phyloP scores from a whole-genome alignment of 495 filamentous ascomycete species.

The Penicillium herquei region DNA sequence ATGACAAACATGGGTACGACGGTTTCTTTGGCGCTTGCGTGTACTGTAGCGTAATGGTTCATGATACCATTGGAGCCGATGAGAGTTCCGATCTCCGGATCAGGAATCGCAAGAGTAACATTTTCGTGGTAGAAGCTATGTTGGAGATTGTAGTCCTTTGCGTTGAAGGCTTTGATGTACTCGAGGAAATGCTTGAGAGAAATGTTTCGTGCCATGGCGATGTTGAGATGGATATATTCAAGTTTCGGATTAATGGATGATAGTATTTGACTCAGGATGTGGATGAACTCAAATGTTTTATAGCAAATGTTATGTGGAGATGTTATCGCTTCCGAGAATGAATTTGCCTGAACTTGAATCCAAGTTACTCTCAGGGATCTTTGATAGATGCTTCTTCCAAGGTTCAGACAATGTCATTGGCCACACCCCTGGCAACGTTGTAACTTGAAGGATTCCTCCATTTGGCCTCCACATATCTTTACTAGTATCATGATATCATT shows the following conservation, averaged over 20 bases:
- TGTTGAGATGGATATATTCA: not conserved
- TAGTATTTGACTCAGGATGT: not conserved
- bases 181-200: slow-evolving; percentile 4
- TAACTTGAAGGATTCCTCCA: not conserved
- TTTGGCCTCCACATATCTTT: not conserved
- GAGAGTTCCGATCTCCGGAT: slow-evolving; percentile 9
- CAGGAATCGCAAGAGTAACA: slow-evolving; percentile 8
- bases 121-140: slow-evolving; percentile 5
- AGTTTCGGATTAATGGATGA: not conserved
- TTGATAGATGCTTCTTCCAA: too few relatives aligned
- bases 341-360: not conserved
- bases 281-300: not conserved
- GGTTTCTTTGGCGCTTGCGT: slow-evolving; percentile 2
- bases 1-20: slow-evolving; percentile 8
- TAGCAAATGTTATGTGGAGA: not conserved
- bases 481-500: not conserved
- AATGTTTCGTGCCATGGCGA: not conserved
- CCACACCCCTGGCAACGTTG: not conserved
- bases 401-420: too few relatives aligned
- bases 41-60: slow-evolving; percentile 6
- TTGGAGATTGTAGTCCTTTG: slow-evolving; percentile 4
- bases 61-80: slow-evolving; percentile 4
- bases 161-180: slow-evolving; percentile 10
- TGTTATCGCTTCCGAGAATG: not conserved
- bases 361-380: too few relatives aligned